phyloP scores from a whole-genome alignment of 352 stramenopile species.

The Elongisporangium senticosum region DNA sequence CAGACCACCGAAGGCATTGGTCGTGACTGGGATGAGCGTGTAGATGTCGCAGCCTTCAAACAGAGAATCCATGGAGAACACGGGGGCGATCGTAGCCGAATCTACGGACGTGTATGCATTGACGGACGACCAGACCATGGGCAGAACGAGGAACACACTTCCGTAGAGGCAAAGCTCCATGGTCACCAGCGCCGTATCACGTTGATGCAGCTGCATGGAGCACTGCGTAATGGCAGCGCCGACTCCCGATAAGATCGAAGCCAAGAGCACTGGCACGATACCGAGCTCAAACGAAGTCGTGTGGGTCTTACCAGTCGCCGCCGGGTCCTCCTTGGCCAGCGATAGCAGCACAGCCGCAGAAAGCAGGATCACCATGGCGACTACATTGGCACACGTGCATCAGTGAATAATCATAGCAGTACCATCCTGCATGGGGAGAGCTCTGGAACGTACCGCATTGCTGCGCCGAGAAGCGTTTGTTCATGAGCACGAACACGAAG shows the following conservation, averaged over 20 bases:
- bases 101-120: constrained; percentile 12
- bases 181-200: constrained; percentile 68
- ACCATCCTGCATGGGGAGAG: neutral
- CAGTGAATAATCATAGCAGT: neutral
- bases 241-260: constrained; percentile 70
- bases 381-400: constrained; percentile 8
- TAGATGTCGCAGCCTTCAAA: constrained; percentile 70
- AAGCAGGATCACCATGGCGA: constrained; percentile 69
- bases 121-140: constrained; percentile 31
- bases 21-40: constrained; percentile 77
- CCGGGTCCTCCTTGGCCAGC: constrained; percentile 43
- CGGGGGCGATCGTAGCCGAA: neutral
- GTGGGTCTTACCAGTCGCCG: constrained; percentile 2
- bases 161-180: constrained; percentile 79
- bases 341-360: constrained; percentile 62
- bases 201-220: constrained; percentile 71
- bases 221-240: constrained; percentile 71
- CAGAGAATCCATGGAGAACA: constrained; percentile 16
- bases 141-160: constrained; percentile 58
- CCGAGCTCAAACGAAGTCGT: constrained; percentile 50
- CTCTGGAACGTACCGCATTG: constrained; percentile 39
- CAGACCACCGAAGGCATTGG: constrained; percentile 74
- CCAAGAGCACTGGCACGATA: constrained; percentile 60
- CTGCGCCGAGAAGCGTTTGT: constrained; percentile 54
- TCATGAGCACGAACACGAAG: constrained; percentile 74